Evolutionary conservation across 345 rosid species (phyloP).

Genomic region (Corchorus olitorius): DNA sequence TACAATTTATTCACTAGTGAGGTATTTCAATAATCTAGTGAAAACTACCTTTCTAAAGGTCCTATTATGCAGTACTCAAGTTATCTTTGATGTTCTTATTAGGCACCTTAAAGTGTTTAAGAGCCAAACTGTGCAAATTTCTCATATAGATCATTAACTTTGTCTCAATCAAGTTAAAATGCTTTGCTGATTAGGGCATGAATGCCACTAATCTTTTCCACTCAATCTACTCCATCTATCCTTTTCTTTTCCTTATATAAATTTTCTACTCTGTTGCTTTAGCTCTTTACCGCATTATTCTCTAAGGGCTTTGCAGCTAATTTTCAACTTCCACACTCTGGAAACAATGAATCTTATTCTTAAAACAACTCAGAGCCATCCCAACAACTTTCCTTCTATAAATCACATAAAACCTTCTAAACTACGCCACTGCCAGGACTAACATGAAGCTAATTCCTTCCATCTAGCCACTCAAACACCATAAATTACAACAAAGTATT

Average conservation of each 20-base stretch:
- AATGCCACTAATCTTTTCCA: not conserved
- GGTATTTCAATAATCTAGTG: slow-evolving; percentile 9
- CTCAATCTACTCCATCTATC: not conserved
- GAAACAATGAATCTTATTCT: not conserved
- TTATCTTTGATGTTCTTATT: not conserved
- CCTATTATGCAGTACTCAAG: too few species aligned
- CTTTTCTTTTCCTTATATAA: not conserved
- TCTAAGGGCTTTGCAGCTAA: not conserved
- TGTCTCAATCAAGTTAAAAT: not conserved
- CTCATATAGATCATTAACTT: not conserved
- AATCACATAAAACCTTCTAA: not conserved
- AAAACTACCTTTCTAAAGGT: not conserved
- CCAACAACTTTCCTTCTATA: not conserved
- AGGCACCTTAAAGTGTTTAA: not conserved
- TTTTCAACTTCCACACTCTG: not conserved
- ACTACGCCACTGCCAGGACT: not conserved
- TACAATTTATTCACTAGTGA: not conserved
- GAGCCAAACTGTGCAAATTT: not conserved
- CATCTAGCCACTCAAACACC: not conserved
- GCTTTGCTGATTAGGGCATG: not conserved
- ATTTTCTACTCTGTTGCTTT: not conserved
- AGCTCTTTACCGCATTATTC: not conserved
- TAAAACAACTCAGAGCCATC: not conserved
- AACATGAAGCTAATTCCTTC: not conserved
- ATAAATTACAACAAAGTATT: not conserved